Evolutionary conservation across 805 yeast genomes (phyloP), one percentile per base, ranked within the genome.

Genomic region (Millerozyma miso): DNA sequence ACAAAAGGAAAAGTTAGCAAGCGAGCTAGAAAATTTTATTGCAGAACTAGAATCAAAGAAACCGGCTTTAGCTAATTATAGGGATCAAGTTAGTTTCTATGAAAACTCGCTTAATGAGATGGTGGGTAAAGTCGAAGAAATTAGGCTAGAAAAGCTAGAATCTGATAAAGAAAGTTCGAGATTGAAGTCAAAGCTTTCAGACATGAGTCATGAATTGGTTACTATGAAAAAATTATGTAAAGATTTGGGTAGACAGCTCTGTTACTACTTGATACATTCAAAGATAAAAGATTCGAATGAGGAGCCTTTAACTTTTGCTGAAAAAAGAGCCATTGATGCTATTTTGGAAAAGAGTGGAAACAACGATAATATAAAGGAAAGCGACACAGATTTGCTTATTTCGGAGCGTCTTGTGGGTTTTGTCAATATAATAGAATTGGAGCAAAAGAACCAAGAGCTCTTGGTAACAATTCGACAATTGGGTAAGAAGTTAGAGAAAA

Each of bases 171-270:
- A 60, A 33, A 62, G 64, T 19, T 60, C 67, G 17, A 46, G 73
- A 18, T 48, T 61, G 44, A 55, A 65, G 45, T 40, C 62, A 16
- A 52, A 63, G 44, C 42, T 63, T 38, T 55, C 62, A 10, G 84
- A 79, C 41, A 60, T 67, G 35, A 73, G 73, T 48, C 59, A 66
- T 19, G 83, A 80, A 50, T 56, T 74, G 12, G 63, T 58, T 13
- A 65, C 76, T 4, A 59, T 85, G 48, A 71, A 74, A 36, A 77
- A 74, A 43, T 80, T 83, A 49, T 76, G 83, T 35, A 65, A 73
- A 20, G 97, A 91, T 55, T 66, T 91, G 33, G 86, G 95, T 4
- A 79, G 81, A 35, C 98, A 91, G 59, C 76, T 93, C n/a, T 88
- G 86, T 51, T 75, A 73, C 38, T 71, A 89, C 31, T 69, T 91